Evolutionary conservation across 257 asterid genomes (phyloP).

Genomic region (Salvia miltiorrhiza): DNA sequence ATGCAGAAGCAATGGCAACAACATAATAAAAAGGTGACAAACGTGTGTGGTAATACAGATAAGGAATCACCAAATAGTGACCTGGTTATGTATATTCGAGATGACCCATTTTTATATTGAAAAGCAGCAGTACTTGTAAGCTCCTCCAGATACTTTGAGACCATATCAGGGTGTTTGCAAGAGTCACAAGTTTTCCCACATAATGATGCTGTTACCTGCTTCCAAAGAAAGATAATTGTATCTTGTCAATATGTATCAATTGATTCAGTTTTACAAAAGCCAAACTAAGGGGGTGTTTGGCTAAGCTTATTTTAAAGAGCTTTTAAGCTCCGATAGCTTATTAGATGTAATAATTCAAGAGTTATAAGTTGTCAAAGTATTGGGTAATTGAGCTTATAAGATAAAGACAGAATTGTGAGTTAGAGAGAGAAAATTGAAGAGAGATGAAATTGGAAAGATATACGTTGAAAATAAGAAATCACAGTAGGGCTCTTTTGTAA

Average conservation of each 20-base stretch:
- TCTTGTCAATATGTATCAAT: constrained; percentile 14
- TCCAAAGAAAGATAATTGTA: constrained; percentile 27
- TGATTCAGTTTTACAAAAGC: background rate
- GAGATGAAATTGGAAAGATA: no score
- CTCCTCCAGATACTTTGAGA: constrained; percentile 70
- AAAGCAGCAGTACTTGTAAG: constrained; percentile 49
- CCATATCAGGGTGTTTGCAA: constrained; percentile 69
- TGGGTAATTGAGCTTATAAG: no score
- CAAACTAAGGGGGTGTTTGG: no score
- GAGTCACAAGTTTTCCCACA: constrained; percentile 87
- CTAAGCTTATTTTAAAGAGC: no score
- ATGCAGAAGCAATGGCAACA: background rate
- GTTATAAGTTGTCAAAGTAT: no score
- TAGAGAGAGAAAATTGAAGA: no score
- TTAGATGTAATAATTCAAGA: no score
- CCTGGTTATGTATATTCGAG: constrained; percentile 83
- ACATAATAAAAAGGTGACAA: background rate
- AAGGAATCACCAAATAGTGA: constrained; percentile 20
- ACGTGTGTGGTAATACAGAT: background rate
- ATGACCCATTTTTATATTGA: constrained; percentile 53
- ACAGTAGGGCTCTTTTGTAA: no score
- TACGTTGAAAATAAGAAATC: no score
- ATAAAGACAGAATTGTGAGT: no score
- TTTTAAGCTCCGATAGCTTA: no score
- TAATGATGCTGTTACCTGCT: constrained; percentile 63